Base-by-base conservation (phyloP, 2,329 filamentous ascomycete species). In the Fragosphaeria purpurea region DNA sequence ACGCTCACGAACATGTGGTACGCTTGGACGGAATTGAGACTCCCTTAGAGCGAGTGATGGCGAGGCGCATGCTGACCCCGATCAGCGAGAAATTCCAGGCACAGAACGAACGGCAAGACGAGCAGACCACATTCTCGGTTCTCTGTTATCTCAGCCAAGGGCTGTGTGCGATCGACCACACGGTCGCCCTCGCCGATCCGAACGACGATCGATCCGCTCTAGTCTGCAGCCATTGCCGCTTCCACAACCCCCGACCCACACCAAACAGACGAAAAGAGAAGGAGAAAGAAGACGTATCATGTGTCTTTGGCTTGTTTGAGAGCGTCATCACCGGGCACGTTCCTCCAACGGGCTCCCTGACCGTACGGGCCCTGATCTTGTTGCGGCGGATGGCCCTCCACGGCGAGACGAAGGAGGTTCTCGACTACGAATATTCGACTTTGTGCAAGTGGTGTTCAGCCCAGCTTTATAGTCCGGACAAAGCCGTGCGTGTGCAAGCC, bases 401-500 rank as follows among this genome's bases (percentile, higher is more conserved):
- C 44, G 22, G 48, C 38, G 42, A 37, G 35, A 33, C 43, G 1
- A 35, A 30, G 6, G 41, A 45, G 5, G 30, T 53, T 0, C 52
- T 57, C 13, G 52, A 54, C 52, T 56, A 56, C 48, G 54, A 53
- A 13, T 41, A 35, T 10, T 56, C 54, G 4, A 9, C 9, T 1
- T 50, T 53, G 6, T 57, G 54, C 48, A 43, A 45, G 33, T 57
- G 54, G 54, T 52, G 49, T 38, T 44, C 44, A 2, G 7, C 43
- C 4, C 53, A 50, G 34, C 51, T 57, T 4, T 48, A 46, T 39
- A 53, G 51, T 42, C 34, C 44, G 3, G 54, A 56, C 44, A 45
- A 41, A 31, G 54, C 53, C 1, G 56, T 57, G 35, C 56, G 56
- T 2, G 35, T 46, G 4, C 51, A 57, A 35, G 56, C 56, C 22